These are phyloP conservation scores for Exophiala oligosperma DNA, from an alignment of 2,329 filamentous ascomycete genomes.

Conservation along the genomic window DNA sequence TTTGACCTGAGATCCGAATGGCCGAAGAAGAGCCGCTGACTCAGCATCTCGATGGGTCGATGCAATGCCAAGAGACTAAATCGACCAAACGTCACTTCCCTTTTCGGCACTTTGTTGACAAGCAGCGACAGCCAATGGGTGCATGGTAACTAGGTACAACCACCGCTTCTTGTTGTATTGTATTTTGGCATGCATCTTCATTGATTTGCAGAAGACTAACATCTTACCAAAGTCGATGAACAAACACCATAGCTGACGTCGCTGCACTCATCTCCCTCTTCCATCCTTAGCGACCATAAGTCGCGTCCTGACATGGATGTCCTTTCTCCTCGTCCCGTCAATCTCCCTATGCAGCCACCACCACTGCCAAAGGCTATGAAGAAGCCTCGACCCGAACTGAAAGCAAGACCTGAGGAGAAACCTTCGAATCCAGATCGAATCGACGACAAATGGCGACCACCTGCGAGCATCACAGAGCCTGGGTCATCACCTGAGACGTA, in stretches of 20 bases:
- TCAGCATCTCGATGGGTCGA: neutral
- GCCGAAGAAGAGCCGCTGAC: too few relatives aligned
- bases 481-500: constrained; percentile 47
- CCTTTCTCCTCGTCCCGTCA: constrained; percentile 49
- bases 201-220: neutral
- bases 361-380: constrained; percentile 38
- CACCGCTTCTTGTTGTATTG: neutral
- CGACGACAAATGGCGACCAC: constrained; percentile 47
- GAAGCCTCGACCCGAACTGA: constrained; percentile 30
- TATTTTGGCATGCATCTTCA: neutral
- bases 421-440: constrained; percentile 33
- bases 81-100: neutral
- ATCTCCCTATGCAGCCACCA: constrained; percentile 47
- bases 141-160: neutral
- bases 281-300: neutral
- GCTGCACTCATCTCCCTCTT: neutral
- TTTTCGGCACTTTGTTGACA: neutral
- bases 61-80: neutral
- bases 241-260: too few relatives aligned
- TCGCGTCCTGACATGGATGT: constrained; percentile 43
- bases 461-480: constrained; percentile 46
- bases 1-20: neutral
- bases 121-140: neutral
- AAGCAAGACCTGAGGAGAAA: constrained; percentile 41
- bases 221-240: neutral